These are phyloP conservation scores for Sarcomyxa edulis DNA, from an alignment of 768 basidiomycete genomes.

Conservation along the genomic window DNA sequence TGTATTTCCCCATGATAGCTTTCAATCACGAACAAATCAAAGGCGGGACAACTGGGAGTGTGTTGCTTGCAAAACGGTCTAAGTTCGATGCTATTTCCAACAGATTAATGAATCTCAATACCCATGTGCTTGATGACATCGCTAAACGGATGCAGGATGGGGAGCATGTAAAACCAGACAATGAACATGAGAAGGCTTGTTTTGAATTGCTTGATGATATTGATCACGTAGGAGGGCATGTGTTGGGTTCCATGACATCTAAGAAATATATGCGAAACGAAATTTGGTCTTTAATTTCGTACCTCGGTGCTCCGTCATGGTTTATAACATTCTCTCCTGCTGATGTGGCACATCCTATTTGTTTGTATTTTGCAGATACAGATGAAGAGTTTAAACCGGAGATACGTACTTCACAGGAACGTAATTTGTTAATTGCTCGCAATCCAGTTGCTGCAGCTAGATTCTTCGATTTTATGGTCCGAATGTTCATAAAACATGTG, in stretches of 20 bases:
- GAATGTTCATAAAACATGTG: conserved; percentile 18
- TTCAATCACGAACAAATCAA: conserved; percentile 37
- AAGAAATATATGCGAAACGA: conserved; percentile 26
- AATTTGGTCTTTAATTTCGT: conserved; percentile 24
- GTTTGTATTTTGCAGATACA: conserved; percentile 21
- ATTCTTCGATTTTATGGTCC: conserved; percentile 20
- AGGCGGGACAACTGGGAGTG: conserved; percentile 18
- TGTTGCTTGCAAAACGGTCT: conserved; percentile 17
- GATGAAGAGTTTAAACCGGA: conserved; percentile 11
- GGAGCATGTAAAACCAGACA: conserved; percentile 17
- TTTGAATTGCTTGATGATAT: conserved; percentile 27
- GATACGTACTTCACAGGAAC: conserved; percentile 4
- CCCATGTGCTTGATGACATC: conserved; percentile 13
- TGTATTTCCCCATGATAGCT: conserved; percentile 28
- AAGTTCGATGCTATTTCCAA: conserved; percentile 20
- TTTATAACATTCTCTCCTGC: conserved; percentile 25
- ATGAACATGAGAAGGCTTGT: conserved; percentile 26
- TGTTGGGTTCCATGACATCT: conserved; percentile 19
- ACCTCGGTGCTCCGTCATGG: conserved; percentile 22
- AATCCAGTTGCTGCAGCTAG: conserved; percentile 24
- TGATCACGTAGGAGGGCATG: conserved; percentile 26
- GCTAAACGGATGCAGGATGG: conserved; percentile 16
- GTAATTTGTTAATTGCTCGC: conserved; percentile 8
- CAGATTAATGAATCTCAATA: conserved; percentile 16
- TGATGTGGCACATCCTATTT: conserved; percentile 23